Percentiles rank a stretch among this genome's conserved stretches.
Conservation (phyloP, 2,329 filamentous ascomycete genomes). For the Fusarium dlaminii region DNA sequence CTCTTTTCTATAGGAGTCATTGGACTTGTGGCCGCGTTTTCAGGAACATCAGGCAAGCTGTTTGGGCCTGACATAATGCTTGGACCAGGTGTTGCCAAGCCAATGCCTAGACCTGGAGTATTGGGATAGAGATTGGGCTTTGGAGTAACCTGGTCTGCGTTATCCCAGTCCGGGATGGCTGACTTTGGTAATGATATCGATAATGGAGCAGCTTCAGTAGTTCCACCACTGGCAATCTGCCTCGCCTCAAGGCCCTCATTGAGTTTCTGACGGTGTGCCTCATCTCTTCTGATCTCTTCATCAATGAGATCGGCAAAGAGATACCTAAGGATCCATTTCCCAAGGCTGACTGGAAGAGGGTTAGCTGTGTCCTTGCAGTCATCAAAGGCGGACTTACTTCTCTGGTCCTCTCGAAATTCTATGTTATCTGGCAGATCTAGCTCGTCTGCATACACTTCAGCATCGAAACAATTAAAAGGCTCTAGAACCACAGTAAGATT, state of each 20-base stretch:
- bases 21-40: slow-evolving; percentile 56
- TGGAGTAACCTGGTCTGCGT: slow-evolving; percentile 62
- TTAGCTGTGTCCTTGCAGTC: slow-evolving; percentile 34
- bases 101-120: slow-evolving; percentile 83
- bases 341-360: slow-evolving; percentile 79
- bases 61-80: slow-evolving; percentile 37
- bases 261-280: slow-evolving; percentile 74
- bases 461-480: slow-evolving; percentile 96
- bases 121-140: slow-evolving; percentile 72
- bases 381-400: slow-evolving; percentile 69
- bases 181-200: slow-evolving; percentile 62
- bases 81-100: slow-evolving; percentile 73
- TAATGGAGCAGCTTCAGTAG: slow-evolving; percentile 65
- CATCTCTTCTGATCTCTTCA: slow-evolving; percentile 87
- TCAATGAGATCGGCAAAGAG: slow-evolving; percentile 90
- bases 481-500: slow-evolving; percentile 91
- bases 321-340: slow-evolving; percentile 95
- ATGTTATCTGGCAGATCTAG: slow-evolving; percentile 76
- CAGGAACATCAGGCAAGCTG: slow-evolving; percentile 58
- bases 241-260: slow-evolving; percentile 70
- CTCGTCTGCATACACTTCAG: slow-evolving; percentile 96
- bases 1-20: slow-evolving; percentile 63
- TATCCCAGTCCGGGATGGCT: slow-evolving; percentile 49
- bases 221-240: slow-evolving; percentile 53
- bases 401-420: slow-evolving; percentile 90